Conservation (phyloP, 2,329 filamentous ascomycete species). For the Cordyceps cicadae region DNA sequence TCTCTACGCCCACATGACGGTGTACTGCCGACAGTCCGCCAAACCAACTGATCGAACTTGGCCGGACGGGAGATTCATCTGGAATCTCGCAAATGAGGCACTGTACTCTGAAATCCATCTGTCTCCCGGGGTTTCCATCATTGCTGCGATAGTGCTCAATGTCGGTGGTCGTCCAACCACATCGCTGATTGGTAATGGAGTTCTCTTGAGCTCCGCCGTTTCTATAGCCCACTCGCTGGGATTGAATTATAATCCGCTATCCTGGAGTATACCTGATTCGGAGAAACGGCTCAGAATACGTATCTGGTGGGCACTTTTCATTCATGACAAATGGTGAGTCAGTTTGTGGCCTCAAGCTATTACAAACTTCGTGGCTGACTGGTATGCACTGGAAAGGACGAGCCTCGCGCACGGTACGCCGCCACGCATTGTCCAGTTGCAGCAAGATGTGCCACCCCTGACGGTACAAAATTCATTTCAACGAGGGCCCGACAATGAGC, state of each 20-base stretch:
- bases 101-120: slow-evolving; percentile 52
- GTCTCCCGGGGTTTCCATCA: slow-evolving; percentile 49
- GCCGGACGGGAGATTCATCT: slow-evolving; percentile 50
- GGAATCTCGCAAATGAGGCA: slow-evolving; percentile 53
- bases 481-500: slow-evolving; percentile 12
- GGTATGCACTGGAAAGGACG: slow-evolving; percentile 26
- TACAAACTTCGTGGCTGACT: neutral
- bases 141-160: slow-evolving; percentile 50
- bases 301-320: slow-evolving; percentile 48
- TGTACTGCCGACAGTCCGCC: slow-evolving; percentile 46
- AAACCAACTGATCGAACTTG: slow-evolving; percentile 28
- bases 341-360: too few species aligned
- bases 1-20: slow-evolving; percentile 48
- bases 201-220: slow-evolving; percentile 41
- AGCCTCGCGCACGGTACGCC: slow-evolving; percentile 47
- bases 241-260: slow-evolving; percentile 42
- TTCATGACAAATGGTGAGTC: slow-evolving; percentile 47
- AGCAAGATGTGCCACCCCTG: slow-evolving; percentile 42
- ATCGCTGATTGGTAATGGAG: slow-evolving; percentile 49
- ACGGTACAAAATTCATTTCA: slow-evolving; percentile 26
- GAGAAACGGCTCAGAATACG: slow-evolving; percentile 45
- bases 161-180: slow-evolving; percentile 52
- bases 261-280: slow-evolving; percentile 42
- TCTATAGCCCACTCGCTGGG: slow-evolving; percentile 46
- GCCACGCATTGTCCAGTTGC: slow-evolving; percentile 34